Evolutionary conservation across 2,329 filamentous ascomycete species (phyloP).

Genomic region (Elsinoe arachidis): DNA sequence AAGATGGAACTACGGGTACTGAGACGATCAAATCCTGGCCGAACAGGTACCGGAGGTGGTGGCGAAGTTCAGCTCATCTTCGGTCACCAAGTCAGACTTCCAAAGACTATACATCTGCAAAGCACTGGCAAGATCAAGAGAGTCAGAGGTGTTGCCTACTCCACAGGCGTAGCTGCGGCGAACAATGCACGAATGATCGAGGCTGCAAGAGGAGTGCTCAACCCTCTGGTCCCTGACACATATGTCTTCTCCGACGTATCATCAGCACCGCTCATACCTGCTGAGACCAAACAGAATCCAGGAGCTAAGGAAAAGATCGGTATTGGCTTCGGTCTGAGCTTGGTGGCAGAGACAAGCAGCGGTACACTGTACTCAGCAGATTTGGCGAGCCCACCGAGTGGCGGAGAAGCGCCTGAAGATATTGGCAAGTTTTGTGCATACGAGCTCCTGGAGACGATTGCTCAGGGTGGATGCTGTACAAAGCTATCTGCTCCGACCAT

Average conservation of each 20-base stretch:
- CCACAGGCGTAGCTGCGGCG: conserved; percentile 79
- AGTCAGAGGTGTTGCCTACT: conserved; percentile 88
- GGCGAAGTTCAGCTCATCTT: conserved; percentile 92
- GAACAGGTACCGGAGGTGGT: conserved; percentile 68
- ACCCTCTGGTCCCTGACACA: conserved; percentile 76
- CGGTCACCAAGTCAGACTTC: conserved; percentile 83
- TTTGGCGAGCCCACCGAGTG: conserved; percentile 61
- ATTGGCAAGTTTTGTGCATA: conserved; percentile 81
- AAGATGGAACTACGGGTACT: conserved; percentile 78
- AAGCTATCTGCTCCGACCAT: conserved; percentile 63
- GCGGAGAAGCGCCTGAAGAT: conserved; percentile 81
- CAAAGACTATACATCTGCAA: conserved; percentile 86
- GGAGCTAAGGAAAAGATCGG: conserved; percentile 54
- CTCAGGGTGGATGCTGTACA: conserved; percentile 72
- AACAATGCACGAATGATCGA: conserved; percentile 97
- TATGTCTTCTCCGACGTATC: conserved; percentile 71
- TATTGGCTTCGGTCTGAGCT: conserved; percentile 80
- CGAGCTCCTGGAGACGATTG: conserved; percentile 76
- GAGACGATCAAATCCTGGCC: conserved; percentile 67
- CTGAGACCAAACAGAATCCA: conserved; percentile 59
- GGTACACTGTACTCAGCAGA: conserved; percentile 86
- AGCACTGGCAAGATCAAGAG: conserved; percentile 77
- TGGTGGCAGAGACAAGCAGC: conserved; percentile 87
- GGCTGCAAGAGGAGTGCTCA: conserved; percentile 75
- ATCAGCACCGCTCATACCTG: conserved; percentile 52